Conservation (phyloP, 2,329 filamentous ascomycete species). For the Aquanectria penicillioides region DNA sequence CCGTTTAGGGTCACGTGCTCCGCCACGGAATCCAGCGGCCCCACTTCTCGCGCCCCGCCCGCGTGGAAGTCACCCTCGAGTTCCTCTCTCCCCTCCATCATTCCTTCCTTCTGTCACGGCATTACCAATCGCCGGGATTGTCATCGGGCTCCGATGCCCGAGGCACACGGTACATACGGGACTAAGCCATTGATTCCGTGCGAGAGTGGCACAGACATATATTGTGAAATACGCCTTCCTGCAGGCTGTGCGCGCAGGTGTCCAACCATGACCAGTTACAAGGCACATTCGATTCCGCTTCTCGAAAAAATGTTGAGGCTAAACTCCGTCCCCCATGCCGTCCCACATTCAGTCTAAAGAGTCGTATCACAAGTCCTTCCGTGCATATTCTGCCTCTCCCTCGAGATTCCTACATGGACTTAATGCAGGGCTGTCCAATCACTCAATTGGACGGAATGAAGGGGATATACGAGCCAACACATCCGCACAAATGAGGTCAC, state of each 20-base stretch:
- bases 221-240: background rate
- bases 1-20: conserved; percentile 37
- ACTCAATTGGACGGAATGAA: no score
- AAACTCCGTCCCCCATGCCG: background rate
- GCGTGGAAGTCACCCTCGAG: no score
- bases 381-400: conserved; percentile 5
- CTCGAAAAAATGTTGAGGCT: conserved; percentile 19
- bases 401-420: conserved; percentile 6
- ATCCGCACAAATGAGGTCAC: no score
- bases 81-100: background rate
- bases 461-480: no score
- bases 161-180: background rate
- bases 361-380: conserved; percentile 10
- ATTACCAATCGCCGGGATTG: conserved; percentile 12
- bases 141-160: conserved; percentile 13
- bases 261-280: background rate
- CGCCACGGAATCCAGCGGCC: conserved; percentile 27
- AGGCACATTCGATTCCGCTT: background rate
- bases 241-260: background rate
- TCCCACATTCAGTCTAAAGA: no score
- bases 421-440: no score
- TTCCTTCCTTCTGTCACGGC: conserved; percentile 21
- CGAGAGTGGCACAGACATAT: conserved; percentile 3
- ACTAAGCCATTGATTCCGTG: background rate
- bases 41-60: conserved; percentile 25